Percentiles rank a stretch among this genome's conserved stretches.
Conservation (phyloP, 1,284 basidiomycete genomes). For the Pseudozyma thailandica region DNA sequence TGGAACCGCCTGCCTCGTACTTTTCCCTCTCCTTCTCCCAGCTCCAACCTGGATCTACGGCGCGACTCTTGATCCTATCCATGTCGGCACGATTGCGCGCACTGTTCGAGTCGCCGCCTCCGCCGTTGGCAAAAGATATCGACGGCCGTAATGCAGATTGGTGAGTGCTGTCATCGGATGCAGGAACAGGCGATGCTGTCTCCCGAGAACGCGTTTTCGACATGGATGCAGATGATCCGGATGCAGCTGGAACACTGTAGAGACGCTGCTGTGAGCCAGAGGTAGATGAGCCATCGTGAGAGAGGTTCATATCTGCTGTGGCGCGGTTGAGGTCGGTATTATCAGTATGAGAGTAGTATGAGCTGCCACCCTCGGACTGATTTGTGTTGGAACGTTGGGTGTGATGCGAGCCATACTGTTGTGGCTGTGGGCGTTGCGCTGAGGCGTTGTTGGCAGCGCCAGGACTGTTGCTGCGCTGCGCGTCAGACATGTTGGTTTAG, state of each 20-base stretch:
- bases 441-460: slow-evolving; percentile 7
- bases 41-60: slow-evolving; percentile 53
- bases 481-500: slow-evolving; percentile 21
- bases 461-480: slow-evolving; percentile 7
- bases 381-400: slow-evolving; percentile 30
- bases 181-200: neutral
- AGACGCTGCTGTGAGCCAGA: slow-evolving; percentile 17
- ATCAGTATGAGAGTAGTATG: slow-evolving; percentile 27
- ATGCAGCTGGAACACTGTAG: slow-evolving; percentile 2
- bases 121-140: slow-evolving; percentile 28
- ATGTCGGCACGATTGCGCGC: slow-evolving; percentile 44
- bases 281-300: slow-evolving; percentile 5
- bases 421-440: neutral
- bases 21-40: slow-evolving; percentile 49
- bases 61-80: slow-evolving; percentile 50
- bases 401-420: slow-evolving; percentile 11
- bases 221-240: slow-evolving; percentile 8
- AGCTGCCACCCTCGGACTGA: slow-evolving; percentile 31
- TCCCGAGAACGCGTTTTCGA: slow-evolving; percentile 22
- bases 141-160: slow-evolving; percentile 25
- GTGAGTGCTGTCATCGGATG: slow-evolving; percentile 3
- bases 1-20: slow-evolving; percentile 25
- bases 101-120: slow-evolving; percentile 7
- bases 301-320: slow-evolving; percentile 18
- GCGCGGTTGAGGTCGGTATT: slow-evolving; percentile 16